Base-by-base conservation (phyloP, 257 asterid genomes). In the Scutellaria minor region DNA sequence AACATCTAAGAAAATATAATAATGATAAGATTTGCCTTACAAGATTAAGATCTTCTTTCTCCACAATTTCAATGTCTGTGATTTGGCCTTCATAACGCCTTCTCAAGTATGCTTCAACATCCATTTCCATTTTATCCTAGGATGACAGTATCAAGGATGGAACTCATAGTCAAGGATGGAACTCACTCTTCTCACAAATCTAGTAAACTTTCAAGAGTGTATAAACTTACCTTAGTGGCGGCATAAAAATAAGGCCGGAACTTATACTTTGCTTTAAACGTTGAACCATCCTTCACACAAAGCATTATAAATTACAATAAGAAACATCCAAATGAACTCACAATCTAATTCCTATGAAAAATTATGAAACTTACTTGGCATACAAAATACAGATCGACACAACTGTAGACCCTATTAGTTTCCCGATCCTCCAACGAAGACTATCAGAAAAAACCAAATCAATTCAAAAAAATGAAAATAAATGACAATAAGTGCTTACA, bases 381-480 rank as follows among this genome's bases (percentile, higher is more conserved):
- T 44, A 95, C 98, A 65, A 95, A 95, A 80, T 95, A 95, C 65
- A 92, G 87, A 82, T 95, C 98, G 9, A 92, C 89, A 55, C 97
- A 95, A 64, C 99, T 88, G 80, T 92, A 90, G 76, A 71, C 93
- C 81, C 79, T 92, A 69, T 64, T 97, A 20, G 98, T 90, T 58
- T 88, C 96, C 71, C 83, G 89, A 78, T 95, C 97, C 88, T 95
- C 99, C 97, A 86, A 92, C 40, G 97, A 95, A 6, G 99, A 92
- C 99, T 95, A 53, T 27, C 10, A 0, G 37, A 64, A 64, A 18
- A 18, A 65, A 64, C 3, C 72, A 14, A 11, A 50, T 35, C 52
- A 70, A 14, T 57, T 11, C 14, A 45, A 3, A 70, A 8, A 4
- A 15, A 55, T 66, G 42, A 22, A 24, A 18, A 1, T 24, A 24